These are phyloP conservation scores for Rosa chinensis DNA, from an alignment of 306 rosid genomes.

Conservation along the genomic window DNA sequence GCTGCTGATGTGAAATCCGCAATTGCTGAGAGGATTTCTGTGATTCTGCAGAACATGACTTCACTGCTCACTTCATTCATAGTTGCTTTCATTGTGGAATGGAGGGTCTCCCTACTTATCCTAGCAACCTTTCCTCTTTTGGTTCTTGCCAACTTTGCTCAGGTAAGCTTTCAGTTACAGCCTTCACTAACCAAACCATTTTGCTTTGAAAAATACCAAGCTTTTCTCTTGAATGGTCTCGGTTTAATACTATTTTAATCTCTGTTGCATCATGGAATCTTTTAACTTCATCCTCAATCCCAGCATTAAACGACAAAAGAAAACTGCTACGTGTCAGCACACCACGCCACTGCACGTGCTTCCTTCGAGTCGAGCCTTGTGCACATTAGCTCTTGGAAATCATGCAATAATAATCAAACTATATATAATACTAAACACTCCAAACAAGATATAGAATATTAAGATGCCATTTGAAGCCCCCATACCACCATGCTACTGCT, in stretches of 20 bases:
- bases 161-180: conserved; percentile 42
- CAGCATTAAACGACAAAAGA: conserved; percentile 67
- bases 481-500: conserved; percentile 22
- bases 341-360: conserved; percentile 67
- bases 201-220: neutral
- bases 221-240: conserved; percentile 4
- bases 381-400: conserved; percentile 34
- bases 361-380: conserved; percentile 36
- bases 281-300: conserved; percentile 25
- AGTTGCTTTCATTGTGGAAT: conserved; percentile 95
- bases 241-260: conserved; percentile 18
- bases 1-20: conserved; percentile 98
- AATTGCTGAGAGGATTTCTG: conserved; percentile 94
- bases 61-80: conserved; percentile 95
- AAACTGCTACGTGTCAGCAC: conserved; percentile 31
- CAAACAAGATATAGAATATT: conserved; percentile 20
- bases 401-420: neutral
- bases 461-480: conserved; percentile 37
- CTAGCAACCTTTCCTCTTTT: conserved; percentile 88
- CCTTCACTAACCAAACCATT: conserved; percentile 5
- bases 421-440: conserved; percentile 29
- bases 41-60: conserved; percentile 92
- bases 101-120: conserved; percentile 98
- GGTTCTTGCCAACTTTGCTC: conserved; percentile 95
- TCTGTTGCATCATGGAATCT: conserved; percentile 54